phyloP scores from a whole-genome alignment of 768 basidiomycete species.

The Amanita molliuscula region DNA sequence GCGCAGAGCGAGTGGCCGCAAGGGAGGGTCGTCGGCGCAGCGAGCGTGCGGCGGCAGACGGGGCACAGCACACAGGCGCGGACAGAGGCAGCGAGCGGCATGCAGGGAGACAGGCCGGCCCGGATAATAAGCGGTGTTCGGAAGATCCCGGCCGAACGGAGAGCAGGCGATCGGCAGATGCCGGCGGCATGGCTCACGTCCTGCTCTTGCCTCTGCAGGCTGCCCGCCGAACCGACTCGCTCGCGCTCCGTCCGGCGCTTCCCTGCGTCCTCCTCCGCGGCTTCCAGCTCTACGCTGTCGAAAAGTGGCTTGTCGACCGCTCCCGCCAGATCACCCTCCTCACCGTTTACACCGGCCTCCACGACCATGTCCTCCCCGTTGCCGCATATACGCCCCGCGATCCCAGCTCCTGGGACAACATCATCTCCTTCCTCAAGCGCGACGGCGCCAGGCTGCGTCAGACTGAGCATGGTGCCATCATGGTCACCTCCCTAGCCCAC shows the following conservation, averaged over 20 bases:
- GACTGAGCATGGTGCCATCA: slow-evolving; percentile 59
- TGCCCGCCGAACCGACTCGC: slow-evolving; percentile 8
- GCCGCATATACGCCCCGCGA: slow-evolving; percentile 32
- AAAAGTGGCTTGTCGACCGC: slow-evolving; percentile 54
- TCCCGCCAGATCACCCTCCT: slow-evolving; percentile 31
- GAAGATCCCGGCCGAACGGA: neutral
- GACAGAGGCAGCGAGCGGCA: slow-evolving; percentile 10
- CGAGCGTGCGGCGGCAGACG: slow-evolving; percentile 47
- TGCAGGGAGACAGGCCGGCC: slow-evolving; percentile 3
- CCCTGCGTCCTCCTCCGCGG: slow-evolving; percentile 19
- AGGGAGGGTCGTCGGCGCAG: slow-evolving; percentile 53
- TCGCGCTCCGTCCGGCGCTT: neutral
- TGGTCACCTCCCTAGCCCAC: slow-evolving; percentile 79
- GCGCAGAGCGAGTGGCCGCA: slow-evolving; percentile 84
- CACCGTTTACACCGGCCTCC: slow-evolving; percentile 69
- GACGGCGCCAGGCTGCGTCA: slow-evolving; percentile 67
- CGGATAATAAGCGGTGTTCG: slow-evolving; percentile 3
- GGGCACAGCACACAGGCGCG: slow-evolving; percentile 40
- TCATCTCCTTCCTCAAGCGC: slow-evolving; percentile 49
- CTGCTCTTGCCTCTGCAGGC: slow-evolving; percentile 7
- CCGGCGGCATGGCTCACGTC: neutral
- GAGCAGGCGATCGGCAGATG: neutral
- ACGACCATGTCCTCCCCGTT: slow-evolving; percentile 41
- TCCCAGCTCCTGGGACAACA: slow-evolving; percentile 48
- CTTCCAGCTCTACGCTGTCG: slow-evolving; percentile 80